phyloP scores from a whole-genome alignment of 371 early-diverging fungal genomes.

The Synchytrium microbalum region DNA sequence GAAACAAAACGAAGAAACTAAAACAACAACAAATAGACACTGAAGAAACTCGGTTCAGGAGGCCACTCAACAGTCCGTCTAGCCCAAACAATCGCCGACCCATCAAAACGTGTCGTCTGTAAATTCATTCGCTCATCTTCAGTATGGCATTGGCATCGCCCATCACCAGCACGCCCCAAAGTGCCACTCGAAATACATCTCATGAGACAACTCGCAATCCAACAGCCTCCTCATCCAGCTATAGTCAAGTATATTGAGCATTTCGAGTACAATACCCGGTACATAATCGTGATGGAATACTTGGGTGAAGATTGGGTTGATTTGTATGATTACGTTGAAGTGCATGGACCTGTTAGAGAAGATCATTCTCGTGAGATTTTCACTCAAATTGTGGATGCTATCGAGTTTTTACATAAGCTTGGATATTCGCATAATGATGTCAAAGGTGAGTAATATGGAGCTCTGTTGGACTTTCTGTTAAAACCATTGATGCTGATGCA shows the following conservation, averaged over 20 bases:
- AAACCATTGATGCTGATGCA: not conserved
- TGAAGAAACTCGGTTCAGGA: slow-evolving; percentile 34
- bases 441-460: slow-evolving; percentile 41
- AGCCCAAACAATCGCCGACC: slow-evolving; percentile 16
- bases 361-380: slow-evolving; percentile 30
- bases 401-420: slow-evolving; percentile 21
- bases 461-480: slow-evolving; percentile 1
- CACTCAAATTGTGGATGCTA: slow-evolving; percentile 27
- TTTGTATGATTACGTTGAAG: slow-evolving; percentile 41
- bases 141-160: slow-evolving; percentile 41
- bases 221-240: not conserved
- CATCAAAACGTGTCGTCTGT: slow-evolving; percentile 21
- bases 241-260: slow-evolving; percentile 23
- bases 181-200: slow-evolving; percentile 35
- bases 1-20: too few species aligned
- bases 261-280: slow-evolving; percentile 20
- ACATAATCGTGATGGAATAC: slow-evolving; percentile 42
- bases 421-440: slow-evolving; percentile 43
- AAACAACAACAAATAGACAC: too few species aligned
- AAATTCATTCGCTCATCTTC: slow-evolving; percentile 31
- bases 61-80: slow-evolving; percentile 42
- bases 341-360: slow-evolving; percentile 37
- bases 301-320: slow-evolving; percentile 45
- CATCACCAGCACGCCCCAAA: slow-evolving; percentile 12
- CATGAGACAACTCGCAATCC: slow-evolving; percentile 18